Evolutionary conservation across 164 flowering plant genomes (phyloP).

Genomic region (Tinospora cordifolia): DNA sequence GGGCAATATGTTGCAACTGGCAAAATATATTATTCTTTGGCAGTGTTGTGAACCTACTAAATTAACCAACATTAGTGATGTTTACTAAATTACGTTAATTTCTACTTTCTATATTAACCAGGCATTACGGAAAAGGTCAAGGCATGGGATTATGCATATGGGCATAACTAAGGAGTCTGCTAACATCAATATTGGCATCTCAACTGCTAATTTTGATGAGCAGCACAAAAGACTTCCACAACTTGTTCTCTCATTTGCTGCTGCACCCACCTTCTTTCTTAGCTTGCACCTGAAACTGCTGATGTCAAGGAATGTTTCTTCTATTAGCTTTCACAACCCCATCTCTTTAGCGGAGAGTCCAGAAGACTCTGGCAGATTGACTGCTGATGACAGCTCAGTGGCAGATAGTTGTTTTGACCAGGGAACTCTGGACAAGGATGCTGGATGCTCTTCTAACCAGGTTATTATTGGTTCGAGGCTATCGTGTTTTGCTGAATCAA

Average conservation of each 20-base stretch:
- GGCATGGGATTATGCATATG: slow-evolving; percentile 21
- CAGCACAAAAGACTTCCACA: slow-evolving; percentile 39
- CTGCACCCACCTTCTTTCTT: slow-evolving; percentile 60
- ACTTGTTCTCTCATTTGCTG: slow-evolving; percentile 52
- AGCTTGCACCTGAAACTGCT: slow-evolving; percentile 67
- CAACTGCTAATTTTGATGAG: slow-evolving; percentile 21
- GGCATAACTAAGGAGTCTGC: slow-evolving; percentile 30
- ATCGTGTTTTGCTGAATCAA: slow-evolving; percentile 17
- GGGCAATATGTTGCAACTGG: neutral
- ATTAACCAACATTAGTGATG: neutral
- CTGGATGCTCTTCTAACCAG: slow-evolving; percentile 8
- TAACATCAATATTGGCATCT: slow-evolving; percentile 14
- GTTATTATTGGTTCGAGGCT: slow-evolving; percentile 21
- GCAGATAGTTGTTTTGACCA: slow-evolving; percentile 16
- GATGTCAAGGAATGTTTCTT: slow-evolving; percentile 44
- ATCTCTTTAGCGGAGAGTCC: slow-evolving; percentile 18
- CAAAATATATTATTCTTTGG: neutral
- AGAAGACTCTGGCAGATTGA: slow-evolving; percentile 16
- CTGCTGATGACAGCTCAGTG: too few species aligned
- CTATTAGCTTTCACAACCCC: slow-evolving; percentile 27
- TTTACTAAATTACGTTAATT: neutral
- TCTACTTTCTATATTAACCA: slow-evolving; percentile 17
- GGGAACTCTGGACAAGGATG: slow-evolving; percentile 14
- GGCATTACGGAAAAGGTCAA: slow-evolving; percentile 31
- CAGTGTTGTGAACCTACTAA: neutral